Conservation (phyloP, 2,329 filamentous ascomycete species). For the Periconia digitata region DNA sequence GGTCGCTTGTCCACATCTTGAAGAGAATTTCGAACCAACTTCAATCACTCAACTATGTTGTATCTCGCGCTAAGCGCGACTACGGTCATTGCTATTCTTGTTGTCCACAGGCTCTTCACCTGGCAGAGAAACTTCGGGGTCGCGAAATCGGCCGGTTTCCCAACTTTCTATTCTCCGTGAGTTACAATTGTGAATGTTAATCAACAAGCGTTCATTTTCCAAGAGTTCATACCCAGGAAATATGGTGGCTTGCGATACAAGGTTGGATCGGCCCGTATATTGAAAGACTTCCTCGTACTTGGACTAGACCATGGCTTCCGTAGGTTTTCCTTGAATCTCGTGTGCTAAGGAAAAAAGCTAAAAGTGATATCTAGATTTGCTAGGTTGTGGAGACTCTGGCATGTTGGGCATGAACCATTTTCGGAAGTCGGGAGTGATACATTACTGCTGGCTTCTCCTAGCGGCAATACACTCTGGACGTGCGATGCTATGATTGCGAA, state of each 20-base stretch:
- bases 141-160: not conserved
- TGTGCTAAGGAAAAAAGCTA: not conserved
- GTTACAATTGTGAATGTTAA: not conserved
- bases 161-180: not conserved
- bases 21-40: not conserved
- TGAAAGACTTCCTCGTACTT: not conserved
- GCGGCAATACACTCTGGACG: constrained; percentile 3
- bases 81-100: not conserved
- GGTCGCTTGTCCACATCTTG: not conserved
- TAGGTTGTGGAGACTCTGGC: not conserved
- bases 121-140: not conserved
- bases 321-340: not conserved
- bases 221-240: not conserved
- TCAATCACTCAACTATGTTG: not conserved
- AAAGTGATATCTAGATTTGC: not conserved
- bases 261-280: not conserved
- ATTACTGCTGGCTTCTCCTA: constrained; percentile 1
- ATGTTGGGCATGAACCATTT: not conserved
- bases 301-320: not conserved
- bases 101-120: not conserved
- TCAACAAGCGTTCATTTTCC: not conserved
- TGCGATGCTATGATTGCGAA: constrained; percentile 4
- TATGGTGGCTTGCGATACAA: not conserved
- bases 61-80: not conserved
- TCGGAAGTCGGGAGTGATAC: not conserved